Percentiles rank a stretch among this genome's conserved stretches.
These are phyloP conservation scores for Escallonia rubra DNA, from an alignment of 129 eudicot genomes.

Conservation along the genomic window DNA sequence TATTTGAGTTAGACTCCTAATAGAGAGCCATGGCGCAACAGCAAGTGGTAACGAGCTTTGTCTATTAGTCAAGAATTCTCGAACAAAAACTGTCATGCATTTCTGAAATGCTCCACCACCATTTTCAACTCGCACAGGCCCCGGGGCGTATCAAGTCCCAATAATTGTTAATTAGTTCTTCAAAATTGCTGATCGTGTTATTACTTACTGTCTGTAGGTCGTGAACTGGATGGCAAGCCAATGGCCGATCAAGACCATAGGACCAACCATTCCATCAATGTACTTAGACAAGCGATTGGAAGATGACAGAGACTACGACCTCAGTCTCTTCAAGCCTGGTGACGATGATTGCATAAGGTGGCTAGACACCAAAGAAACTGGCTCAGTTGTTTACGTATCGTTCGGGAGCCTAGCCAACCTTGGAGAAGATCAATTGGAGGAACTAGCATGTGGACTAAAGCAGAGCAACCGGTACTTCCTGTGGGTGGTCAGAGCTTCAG, in stretches of 20 bases:
- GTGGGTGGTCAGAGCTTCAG: slow-evolving; percentile 15
- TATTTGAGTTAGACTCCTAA: too few species aligned
- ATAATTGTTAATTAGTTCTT: too few species aligned
- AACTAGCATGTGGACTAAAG: slow-evolving; percentile 11
- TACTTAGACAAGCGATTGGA: slow-evolving; percentile 1
- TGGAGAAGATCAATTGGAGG: background rate
- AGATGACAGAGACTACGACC: background rate
- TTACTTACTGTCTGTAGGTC: background rate
- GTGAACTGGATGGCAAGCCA: background rate
- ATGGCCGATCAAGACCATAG: background rate
- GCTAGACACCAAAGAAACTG: slow-evolving; percentile 3
- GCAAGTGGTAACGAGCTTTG: too few species aligned
- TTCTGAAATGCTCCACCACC: too few species aligned
- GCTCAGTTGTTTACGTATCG: slow-evolving; percentile 20
- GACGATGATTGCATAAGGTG: background rate
- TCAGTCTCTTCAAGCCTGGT: slow-evolving; percentile 11
- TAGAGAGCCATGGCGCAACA: too few species aligned
- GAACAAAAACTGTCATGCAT: too few species aligned
- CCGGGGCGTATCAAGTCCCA: too few species aligned
- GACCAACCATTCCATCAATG: slow-evolving; percentile 11
- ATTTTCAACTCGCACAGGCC: too few species aligned
- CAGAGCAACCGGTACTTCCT: slow-evolving; percentile 7
- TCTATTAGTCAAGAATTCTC: too few species aligned
- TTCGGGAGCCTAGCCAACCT: slow-evolving; percentile 9
- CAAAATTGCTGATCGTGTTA: too few species aligned